phyloP scores from a whole-genome alignment of 805 yeast species.

The Candida chauliodis region DNA sequence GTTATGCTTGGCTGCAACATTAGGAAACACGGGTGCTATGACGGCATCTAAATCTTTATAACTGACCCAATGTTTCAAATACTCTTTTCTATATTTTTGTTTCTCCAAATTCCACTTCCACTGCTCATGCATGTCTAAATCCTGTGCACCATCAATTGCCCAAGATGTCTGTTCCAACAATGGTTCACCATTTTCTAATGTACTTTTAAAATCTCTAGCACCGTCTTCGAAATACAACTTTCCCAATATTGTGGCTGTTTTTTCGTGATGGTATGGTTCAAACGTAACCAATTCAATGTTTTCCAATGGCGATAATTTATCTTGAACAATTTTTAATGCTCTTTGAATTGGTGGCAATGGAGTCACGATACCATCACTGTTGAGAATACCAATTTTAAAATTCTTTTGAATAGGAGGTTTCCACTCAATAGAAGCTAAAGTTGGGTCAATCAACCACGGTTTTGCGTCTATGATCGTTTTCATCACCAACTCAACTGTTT shows the following conservation, averaged over 20 bases:
- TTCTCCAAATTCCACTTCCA: slow-evolving; percentile 17
- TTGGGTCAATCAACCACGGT: slow-evolving; percentile 55
- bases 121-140: slow-evolving; percentile 12
- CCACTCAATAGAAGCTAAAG: slow-evolving; percentile 48
- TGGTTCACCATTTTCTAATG: slow-evolving; percentile 12
- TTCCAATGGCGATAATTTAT: not conserved
- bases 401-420: slow-evolving; percentile 21
- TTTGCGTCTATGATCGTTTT: slow-evolving; percentile 42
- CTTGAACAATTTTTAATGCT: slow-evolving; percentile 10
- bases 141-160: slow-evolving; percentile 12
- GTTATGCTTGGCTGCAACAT: slow-evolving; percentile 15
- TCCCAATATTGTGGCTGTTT: slow-evolving; percentile 10
- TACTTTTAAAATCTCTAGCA: slow-evolving; percentile 14
- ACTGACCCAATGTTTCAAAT: slow-evolving; percentile 14
- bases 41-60: slow-evolving; percentile 13
- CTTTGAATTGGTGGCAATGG: slow-evolving; percentile 18
- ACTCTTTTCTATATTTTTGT: slow-evolving; percentile 16
- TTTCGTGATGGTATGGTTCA: slow-evolving; percentile 13
- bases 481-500: slow-evolving; percentile 45
- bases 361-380: slow-evolving; percentile 14
- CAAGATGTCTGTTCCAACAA: slow-evolving; percentile 13
- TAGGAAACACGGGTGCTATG: slow-evolving; percentile 17
- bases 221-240: slow-evolving; percentile 16
- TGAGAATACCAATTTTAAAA: slow-evolving; percentile 12
- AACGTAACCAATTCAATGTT: slow-evolving; percentile 12